Evolutionary conservation across 2,329 filamentous ascomycete species (phyloP), one percentile per base, ranked within the genome.

Genomic region (Aplosporella prunicola): DNA sequence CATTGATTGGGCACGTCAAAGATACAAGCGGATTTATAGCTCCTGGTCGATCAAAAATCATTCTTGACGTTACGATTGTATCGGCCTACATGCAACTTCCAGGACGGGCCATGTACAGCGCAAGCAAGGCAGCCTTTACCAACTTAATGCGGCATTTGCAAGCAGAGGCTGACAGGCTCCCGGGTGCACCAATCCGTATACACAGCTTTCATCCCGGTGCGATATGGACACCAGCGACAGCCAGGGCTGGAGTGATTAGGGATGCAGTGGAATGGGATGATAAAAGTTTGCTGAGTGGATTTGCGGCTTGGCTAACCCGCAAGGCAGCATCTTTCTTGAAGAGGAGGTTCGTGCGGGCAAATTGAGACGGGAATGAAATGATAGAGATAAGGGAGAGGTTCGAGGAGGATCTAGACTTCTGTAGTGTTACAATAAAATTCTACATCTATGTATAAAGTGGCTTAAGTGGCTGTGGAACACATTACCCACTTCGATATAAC

Each of bases 61-160:
- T 41, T 7, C 20, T 41, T 15, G 13, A 20, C 13, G 16, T 46
- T 4, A 33, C 35, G 2, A 34, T 35, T 5, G 35, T 35, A n/a
- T 20, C 35, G 8, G 38, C 31, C 4, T 26, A 15, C 20, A 11
- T 44, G 5, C 25, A 29, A 3, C 11, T 42, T 2, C 37, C 42
- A 2, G 32, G 35, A 1, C n/a, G 33, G 13, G 39, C 42, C 3
- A n/a, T 36, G 9, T 46, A 46, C 29, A 23, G 24, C 5, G 29
- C 43, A 11, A 24, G 28, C 26, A 47, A 47, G 36, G n/a, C 20
- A n/a, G 29, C 35, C 1, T 26, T 27, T 11, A 41, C 39, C 8
- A 31, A 26, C 3, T 24, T 45, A 9, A 35, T 42, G 14, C 35
- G 29, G 28, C 38, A 33, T 14, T 31, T 47, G 15, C 32, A 40